phyloP scores from a whole-genome alignment of 345 rosid species.

The Raphanus sativus region DNA sequence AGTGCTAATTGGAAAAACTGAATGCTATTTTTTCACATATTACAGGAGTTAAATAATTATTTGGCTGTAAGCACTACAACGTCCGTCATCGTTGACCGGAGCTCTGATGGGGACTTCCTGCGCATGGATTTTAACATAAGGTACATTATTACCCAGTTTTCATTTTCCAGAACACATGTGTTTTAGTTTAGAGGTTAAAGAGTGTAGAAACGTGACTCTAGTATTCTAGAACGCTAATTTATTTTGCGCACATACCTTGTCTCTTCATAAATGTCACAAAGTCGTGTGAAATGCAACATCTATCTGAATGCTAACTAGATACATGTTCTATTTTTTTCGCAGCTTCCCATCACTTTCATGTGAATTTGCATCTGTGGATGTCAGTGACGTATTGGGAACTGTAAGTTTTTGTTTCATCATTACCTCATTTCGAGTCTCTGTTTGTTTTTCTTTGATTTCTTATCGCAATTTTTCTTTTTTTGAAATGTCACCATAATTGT shows the following conservation, averaged over 20 bases:
- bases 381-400: slow-evolving; percentile 95
- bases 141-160: slow-evolving; percentile 29
- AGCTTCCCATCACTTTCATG: slow-evolving; percentile 98
- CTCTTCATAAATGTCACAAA: slow-evolving; percentile 9
- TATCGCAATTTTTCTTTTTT: neutral
- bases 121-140: slow-evolving; percentile 91
- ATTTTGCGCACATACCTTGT: neutral
- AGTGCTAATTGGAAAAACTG: neutral
- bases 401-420: slow-evolving; percentile 65
- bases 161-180: neutral
- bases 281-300: neutral
- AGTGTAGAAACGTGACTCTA: neutral
- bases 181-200: neutral
- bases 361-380: slow-evolving; percentile 94
- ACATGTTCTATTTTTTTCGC: slow-evolving; percentile 33
- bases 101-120: slow-evolving; percentile 88
- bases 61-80: slow-evolving; percentile 76
- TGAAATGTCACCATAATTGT: neutral
- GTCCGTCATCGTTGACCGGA: slow-evolving; percentile 81
- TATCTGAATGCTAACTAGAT: slow-evolving; percentile 36
- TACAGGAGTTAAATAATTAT: slow-evolving; percentile 86
- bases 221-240: too few relatives aligned
- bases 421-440: slow-evolving; percentile 4
- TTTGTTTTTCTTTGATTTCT: neutral
- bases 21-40: slow-evolving; percentile 10